Base-by-base conservation (phyloP, 2,329 filamentous ascomycete species). In the Calonectria pteridis region DNA sequence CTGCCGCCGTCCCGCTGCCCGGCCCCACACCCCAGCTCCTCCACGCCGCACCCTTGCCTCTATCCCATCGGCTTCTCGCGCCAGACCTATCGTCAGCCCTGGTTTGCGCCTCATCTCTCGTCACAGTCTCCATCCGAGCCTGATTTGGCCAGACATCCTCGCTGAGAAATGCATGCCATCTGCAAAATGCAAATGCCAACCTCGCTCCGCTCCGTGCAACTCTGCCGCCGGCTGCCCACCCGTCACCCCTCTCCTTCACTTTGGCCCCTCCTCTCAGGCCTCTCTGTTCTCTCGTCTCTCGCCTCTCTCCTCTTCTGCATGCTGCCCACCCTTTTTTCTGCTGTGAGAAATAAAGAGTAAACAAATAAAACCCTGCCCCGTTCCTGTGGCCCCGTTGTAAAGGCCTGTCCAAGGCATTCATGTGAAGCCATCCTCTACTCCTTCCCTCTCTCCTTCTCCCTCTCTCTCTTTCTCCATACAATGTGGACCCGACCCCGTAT, bases 61-160 rank as follows among this genome's bases (percentile, higher is more conserved):
- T 20, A 20, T 14, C 50, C 50, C 40, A 14, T 67, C 23, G 51
- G 26, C 33, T 26, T 67, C 35, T 10, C 10, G 7, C 26, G 37
- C 26, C 29, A 66, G 63, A 29, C 63, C 63, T 65, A 65, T 65
- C n/a, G 46, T 50, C 63, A 13, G 29, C 46, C 29, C 64, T 37
- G 64, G 46, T 67, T 67, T 67, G 33, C 64, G 64, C 64, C 64
- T 67, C 64, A 37, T 26, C 28, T 66, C 31, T 66, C 13, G 29
- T 29, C 46, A 16, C 9, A 26, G 31, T 40, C 64, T 28, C 40
- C 46, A 53, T 53, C 50, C n/a, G 64, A 29, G 64, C 46, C 64
- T 67, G 46, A 53, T 67, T 53, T 67, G 64, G 46, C 14, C 64
- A 53, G 46, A 67, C 7, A 35, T 28, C 55, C 55, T 62, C 16